phyloP scores from a whole-genome alignment of 306 rosid genomes.

The Corylus americana region DNA sequence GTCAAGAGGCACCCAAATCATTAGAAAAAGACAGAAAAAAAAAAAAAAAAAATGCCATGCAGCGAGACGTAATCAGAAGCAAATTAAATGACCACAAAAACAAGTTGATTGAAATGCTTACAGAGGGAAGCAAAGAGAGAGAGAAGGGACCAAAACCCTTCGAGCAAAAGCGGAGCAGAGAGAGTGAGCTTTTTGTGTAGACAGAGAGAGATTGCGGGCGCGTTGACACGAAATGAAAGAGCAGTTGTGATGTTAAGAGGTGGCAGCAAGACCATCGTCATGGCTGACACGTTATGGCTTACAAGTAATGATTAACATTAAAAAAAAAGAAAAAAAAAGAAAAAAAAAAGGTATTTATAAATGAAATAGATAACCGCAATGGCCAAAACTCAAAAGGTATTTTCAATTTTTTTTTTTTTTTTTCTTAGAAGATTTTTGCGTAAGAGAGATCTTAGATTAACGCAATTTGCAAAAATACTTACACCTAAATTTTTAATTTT shows the following conservation, averaged over 20 bases:
- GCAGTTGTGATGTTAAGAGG: neutral
- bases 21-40: neutral
- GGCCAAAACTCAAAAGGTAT: too few relatives aligned
- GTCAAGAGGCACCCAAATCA: neutral
- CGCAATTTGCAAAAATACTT: too few relatives aligned
- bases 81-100: too few relatives aligned
- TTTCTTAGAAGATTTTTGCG: too few relatives aligned
- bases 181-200: neutral
- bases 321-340: too few relatives aligned
- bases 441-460: too few relatives aligned
- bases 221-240: neutral
- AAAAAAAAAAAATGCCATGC: neutral
- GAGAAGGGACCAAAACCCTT: neutral
- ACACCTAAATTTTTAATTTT: too few relatives aligned
- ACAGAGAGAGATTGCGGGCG: slow-evolving; percentile 5
- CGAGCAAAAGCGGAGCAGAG: neutral
- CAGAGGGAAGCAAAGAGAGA: neutral
- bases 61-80: too few relatives aligned
- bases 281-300: slow-evolving; percentile 23
- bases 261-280: slow-evolving; percentile 22
- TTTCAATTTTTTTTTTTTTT: too few relatives aligned
- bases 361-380: too few relatives aligned
- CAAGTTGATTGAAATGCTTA: neutral
- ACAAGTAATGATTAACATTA: neutral
- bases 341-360: too few relatives aligned